Conservation (phyloP, 2,329 filamentous ascomycete genomes). For the Epicoccum nigrum region DNA sequence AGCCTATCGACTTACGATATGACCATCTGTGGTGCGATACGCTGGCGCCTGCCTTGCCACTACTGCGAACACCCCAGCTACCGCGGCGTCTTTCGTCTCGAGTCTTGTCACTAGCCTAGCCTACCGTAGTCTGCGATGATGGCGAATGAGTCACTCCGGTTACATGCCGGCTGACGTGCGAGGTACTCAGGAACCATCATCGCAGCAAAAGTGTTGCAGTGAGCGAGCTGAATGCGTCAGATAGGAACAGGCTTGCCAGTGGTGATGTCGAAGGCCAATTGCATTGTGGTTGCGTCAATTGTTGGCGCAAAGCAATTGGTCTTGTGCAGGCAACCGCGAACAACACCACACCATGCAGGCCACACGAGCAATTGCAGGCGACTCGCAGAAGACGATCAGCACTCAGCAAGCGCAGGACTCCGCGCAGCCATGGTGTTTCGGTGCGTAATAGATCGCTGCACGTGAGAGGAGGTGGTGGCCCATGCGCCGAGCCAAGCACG, state of each 20-base stretch:
- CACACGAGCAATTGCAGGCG: background rate
- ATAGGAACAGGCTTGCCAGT: background rate
- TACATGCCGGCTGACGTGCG: slow-evolving; percentile 3
- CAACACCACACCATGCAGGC: background rate
- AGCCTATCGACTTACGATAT: background rate
- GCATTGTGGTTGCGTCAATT: background rate
- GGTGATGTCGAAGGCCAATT: background rate
- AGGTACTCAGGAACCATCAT: background rate
- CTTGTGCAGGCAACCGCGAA: background rate
- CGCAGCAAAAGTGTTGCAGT: background rate
- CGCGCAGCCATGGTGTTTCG: slow-evolving; percentile 3
- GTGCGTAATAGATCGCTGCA: slow-evolving; percentile 13
- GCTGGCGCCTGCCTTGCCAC: slow-evolving; percentile 1
- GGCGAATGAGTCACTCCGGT: slow-evolving; percentile 21
- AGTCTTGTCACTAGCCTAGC: background rate
- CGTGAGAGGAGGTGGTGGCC: slow-evolving; percentile 9
- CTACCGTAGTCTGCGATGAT: slow-evolving; percentile 16
- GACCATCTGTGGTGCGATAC: background rate
- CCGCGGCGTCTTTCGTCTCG: slow-evolving; percentile 5
- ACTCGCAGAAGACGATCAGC: background rate
- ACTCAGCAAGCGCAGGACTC: background rate
- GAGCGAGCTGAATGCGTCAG: background rate
- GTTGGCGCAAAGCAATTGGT: background rate
- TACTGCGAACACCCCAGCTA: slow-evolving; percentile 7
- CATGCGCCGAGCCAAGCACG: slow-evolving; percentile 12